phyloP scores from a whole-genome alignment of 495 filamentous ascomycete species.

The Oidiodendron maius region DNA sequence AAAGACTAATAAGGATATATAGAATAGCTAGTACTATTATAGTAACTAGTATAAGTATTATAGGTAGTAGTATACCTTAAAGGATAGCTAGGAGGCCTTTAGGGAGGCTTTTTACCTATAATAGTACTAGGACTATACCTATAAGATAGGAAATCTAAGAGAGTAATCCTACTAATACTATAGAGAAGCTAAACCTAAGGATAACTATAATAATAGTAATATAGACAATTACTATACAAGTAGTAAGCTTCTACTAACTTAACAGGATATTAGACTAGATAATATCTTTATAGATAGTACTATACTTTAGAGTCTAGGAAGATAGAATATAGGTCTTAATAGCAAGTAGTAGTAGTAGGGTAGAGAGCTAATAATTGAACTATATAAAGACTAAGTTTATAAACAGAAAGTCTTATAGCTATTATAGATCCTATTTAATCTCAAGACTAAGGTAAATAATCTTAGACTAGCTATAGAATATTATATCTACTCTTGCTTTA shows the following conservation, averaged over 20 bases:
- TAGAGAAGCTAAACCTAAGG: slow-evolving; percentile 65
- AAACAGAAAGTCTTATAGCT: slow-evolving; percentile 64
- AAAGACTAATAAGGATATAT: slow-evolving; percentile 40
- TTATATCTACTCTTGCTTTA: slow-evolving; percentile 72
- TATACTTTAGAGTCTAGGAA: slow-evolving; percentile 11
- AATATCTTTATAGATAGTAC: slow-evolving; percentile 55
- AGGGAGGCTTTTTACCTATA: slow-evolving; percentile 53
- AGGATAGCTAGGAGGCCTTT: slow-evolving; percentile 53
- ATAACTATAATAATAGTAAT: slow-evolving; percentile 49
- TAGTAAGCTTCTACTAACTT: slow-evolving; percentile 51
- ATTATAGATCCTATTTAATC: slow-evolving; percentile 65
- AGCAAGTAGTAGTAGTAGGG: slow-evolving; percentile 58
- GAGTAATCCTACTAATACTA: slow-evolving; percentile 62
- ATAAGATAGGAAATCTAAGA: slow-evolving; percentile 60
- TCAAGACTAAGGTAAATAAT: slow-evolving; percentile 66
- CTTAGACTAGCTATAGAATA: slow-evolving; percentile 65
- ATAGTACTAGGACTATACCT: slow-evolving; percentile 45
- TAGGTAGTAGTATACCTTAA: slow-evolving; percentile 62
- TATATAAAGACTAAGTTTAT: slow-evolving; percentile 81
- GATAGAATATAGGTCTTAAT: slow-evolving; percentile 6
- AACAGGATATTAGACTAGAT: slow-evolving; percentile 64
- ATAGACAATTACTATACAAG: slow-evolving; percentile 54
- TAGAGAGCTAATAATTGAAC: slow-evolving; percentile 74
- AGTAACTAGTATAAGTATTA: slow-evolving; percentile 59
- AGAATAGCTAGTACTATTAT: slow-evolving; percentile 59